Conservation (phyloP, 768 basidiomycete genomes). For the Mycena floridula region DNA sequence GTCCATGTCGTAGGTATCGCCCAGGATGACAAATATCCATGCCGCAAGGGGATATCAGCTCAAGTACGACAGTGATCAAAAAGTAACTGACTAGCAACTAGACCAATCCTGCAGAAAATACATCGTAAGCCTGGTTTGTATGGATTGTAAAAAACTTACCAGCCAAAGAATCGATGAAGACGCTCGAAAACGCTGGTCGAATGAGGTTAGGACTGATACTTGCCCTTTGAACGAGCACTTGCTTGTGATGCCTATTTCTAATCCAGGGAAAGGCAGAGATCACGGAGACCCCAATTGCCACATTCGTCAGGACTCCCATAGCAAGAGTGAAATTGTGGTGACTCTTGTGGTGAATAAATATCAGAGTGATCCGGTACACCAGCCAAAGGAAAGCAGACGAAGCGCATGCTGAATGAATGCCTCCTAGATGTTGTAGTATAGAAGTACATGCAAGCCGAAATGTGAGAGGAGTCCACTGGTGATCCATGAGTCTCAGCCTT, state of each 20-base stretch:
- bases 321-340: constrained; percentile 54
- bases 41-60: constrained; percentile 24
- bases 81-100: constrained; percentile 45
- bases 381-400: constrained; percentile 72
- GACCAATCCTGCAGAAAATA: constrained; percentile 30
- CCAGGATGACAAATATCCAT: constrained; percentile 67
- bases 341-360: constrained; percentile 42
- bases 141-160: constrained; percentile 36
- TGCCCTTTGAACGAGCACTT: constrained; percentile 12
- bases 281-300: constrained; percentile 57
- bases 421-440: constrained; percentile 71
- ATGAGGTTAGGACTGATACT: constrained; percentile 1
- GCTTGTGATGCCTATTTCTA: constrained; percentile 80
- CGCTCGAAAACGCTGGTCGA: constrained; percentile 64
- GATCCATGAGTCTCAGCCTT: background rate
- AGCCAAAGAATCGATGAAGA: constrained; percentile 78
- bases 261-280: constrained; percentile 73
- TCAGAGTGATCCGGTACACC: constrained; percentile 49
- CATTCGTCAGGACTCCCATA: constrained; percentile 54
- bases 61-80: too few species aligned
- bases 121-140: background rate
- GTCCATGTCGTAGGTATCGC: constrained; percentile 54
- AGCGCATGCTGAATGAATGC: constrained; percentile 82
- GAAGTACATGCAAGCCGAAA: constrained; percentile 72
- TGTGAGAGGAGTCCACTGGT: constrained; percentile 52